Evolutionary conservation across 495 filamentous ascomycete species (phyloP).

Genomic region (Trichocladium antarcticum): DNA sequence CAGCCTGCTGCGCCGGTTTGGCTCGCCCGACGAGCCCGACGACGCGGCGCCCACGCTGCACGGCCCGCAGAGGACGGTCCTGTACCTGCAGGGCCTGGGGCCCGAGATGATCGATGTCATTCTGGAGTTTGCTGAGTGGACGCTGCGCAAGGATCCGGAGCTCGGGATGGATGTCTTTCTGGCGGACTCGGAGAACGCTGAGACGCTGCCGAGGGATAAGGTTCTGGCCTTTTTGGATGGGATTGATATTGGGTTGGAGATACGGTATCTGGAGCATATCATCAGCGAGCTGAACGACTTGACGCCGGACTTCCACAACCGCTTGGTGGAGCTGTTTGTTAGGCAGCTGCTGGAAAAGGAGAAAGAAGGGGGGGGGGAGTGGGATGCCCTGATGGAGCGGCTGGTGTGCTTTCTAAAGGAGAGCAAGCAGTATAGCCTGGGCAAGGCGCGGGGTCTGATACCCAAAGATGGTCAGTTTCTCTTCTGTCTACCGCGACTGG

Average conservation of each 20-base stretch:
- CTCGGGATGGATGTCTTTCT: constrained; percentile 94
- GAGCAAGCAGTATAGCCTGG: constrained; percentile 69
- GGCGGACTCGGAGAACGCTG: constrained; percentile 88
- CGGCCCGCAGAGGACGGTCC: constrained; percentile 73
- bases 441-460: constrained; percentile 60
- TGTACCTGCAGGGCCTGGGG: constrained; percentile 81
- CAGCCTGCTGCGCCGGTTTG: constrained; percentile 72
- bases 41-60: constrained; percentile 55
- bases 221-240: constrained; percentile 63
- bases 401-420: constrained; percentile 64
- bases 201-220: constrained; percentile 65
- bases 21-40: constrained; percentile 55
- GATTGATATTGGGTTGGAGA: constrained; percentile 59
- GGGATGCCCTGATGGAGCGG: constrained; percentile 47
- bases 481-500: not conserved
- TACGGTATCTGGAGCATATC: constrained; percentile 83
- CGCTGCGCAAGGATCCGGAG: constrained; percentile 55
- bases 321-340: constrained; percentile 65
- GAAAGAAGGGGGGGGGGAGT: constrained; percentile 37
- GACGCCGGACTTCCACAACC: constrained; percentile 78
- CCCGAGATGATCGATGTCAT: constrained; percentile 84
- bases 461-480: constrained; percentile 59
- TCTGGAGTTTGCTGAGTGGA: constrained; percentile 85
- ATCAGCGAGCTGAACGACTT: constrained; percentile 76
- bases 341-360: constrained; percentile 45